phyloP scores from a whole-genome alignment of 225 moss, liverwort and hornwort species.

The Rhytidiadelphus loreus region DNA sequence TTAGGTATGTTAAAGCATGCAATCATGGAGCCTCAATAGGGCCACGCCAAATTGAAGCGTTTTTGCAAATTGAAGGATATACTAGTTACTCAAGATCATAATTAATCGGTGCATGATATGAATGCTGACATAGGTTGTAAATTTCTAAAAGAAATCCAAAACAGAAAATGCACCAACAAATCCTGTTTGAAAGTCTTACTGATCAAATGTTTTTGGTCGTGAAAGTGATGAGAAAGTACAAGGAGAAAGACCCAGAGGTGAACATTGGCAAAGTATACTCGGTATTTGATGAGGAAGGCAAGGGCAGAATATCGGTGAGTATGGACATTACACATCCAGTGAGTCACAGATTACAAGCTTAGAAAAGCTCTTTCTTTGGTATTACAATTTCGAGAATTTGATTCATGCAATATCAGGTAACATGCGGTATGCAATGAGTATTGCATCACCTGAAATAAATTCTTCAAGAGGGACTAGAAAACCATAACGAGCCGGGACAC shows the following conservation, averaged over 20 bases:
- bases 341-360: not conserved
- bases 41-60: not conserved
- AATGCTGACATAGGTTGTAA: not conserved
- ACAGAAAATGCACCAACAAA: not conserved
- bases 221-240: conserved; percentile 57
- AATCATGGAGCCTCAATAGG: not conserved
- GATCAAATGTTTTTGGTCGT: not conserved
- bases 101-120: not conserved
- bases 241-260: conserved; percentile 58
- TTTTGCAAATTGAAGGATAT: not conserved
- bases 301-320: conserved; percentile 53
- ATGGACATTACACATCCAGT: not conserved
- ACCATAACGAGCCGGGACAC: not conserved
- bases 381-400: too few relatives aligned
- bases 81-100: not conserved
- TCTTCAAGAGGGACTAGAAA: not conserved
- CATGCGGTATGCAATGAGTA: not conserved
- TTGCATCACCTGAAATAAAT: not conserved
- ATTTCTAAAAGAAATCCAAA: not conserved
- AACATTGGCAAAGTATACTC: conserved; percentile 48
- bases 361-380: not conserved
- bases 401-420: not conserved
- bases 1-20: not conserved
- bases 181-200: not conserved
- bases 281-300: conserved; percentile 63